Conservation (phyloP, 148 eudicot genomes). For the Rhododendron kiyosumense region DNA sequence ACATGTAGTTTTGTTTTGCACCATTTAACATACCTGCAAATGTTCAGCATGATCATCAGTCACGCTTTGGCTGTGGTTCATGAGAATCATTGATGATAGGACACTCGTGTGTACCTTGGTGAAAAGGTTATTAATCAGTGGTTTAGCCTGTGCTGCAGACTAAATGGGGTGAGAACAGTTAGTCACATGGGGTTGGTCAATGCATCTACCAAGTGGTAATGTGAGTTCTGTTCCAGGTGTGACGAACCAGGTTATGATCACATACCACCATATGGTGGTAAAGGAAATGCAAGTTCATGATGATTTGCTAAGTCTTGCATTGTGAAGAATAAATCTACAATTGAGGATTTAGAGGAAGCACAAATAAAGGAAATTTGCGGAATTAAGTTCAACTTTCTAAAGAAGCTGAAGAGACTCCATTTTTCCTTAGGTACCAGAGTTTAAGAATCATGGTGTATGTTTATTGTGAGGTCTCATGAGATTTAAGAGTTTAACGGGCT, state of each 20-base stretch:
- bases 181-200: too few species aligned
- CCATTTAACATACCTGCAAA: too few species aligned
- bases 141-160: neutral
- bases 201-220: neutral
- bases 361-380: neutral
- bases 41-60: too few species aligned
- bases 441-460: neutral
- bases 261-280: neutral
- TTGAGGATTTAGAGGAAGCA: slow-evolving; percentile 1
- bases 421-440: neutral
- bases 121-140: too few species aligned
- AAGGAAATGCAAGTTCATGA: neutral
- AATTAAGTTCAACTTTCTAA: neutral
- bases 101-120: too few species aligned
- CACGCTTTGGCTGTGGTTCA: too few species aligned
- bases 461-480: too few species aligned
- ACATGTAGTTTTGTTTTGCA: too few species aligned
- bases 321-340: neutral
- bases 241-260: neutral
- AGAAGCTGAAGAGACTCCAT: neutral
- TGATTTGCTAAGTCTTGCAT: neutral
- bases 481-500: too few species aligned
- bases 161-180: neutral
- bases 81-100: too few species aligned
- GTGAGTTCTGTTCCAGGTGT: neutral